Conservation (phyloP, 768 basidiomycete species). For the Pisolithus tinctorius region DNA sequence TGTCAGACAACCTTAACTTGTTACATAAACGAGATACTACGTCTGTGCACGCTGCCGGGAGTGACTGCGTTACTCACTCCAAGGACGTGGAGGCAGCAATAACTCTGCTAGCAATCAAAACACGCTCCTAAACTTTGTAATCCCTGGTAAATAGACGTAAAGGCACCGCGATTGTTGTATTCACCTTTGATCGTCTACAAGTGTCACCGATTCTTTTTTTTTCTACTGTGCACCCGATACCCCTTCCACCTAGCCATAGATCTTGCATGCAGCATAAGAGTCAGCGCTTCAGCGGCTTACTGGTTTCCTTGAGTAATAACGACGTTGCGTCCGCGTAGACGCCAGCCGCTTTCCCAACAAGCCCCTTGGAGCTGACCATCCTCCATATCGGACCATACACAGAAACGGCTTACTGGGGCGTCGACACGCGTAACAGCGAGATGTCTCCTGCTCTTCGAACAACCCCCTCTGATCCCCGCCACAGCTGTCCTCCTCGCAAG, state of each 20-base stretch:
- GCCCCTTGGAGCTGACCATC: slow-evolving; percentile 17
- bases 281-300: not conserved
- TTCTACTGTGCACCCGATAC: slow-evolving; percentile 2
- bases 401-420: no score
- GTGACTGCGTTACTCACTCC: slow-evolving; percentile 10
- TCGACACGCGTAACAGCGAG: slow-evolving; percentile 1
- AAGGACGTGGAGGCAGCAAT: slow-evolving; percentile 33
- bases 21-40: slow-evolving; percentile 6
- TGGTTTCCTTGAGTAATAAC: not conserved
- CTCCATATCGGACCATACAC: no score
- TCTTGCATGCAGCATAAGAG: not conserved
- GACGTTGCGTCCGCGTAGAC: not conserved
- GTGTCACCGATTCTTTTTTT: slow-evolving; percentile 17
- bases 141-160: not conserved
- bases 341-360: not conserved
- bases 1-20: slow-evolving; percentile 12
- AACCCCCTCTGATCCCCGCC: slow-evolving; percentile 22
- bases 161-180: slow-evolving; percentile 7
- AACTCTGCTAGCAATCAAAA: slow-evolving; percentile 29
- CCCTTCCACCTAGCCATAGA: not conserved
- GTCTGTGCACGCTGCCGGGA: not conserved
- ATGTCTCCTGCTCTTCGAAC: slow-evolving; percentile 23
- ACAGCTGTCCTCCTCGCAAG: slow-evolving; percentile 8
- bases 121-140: slow-evolving; percentile 5
- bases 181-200: slow-evolving; percentile 22